Evolutionary conservation across 169 alveolate genomes (phyloP).

Genomic region (Toxoplasma gondii): DNA sequence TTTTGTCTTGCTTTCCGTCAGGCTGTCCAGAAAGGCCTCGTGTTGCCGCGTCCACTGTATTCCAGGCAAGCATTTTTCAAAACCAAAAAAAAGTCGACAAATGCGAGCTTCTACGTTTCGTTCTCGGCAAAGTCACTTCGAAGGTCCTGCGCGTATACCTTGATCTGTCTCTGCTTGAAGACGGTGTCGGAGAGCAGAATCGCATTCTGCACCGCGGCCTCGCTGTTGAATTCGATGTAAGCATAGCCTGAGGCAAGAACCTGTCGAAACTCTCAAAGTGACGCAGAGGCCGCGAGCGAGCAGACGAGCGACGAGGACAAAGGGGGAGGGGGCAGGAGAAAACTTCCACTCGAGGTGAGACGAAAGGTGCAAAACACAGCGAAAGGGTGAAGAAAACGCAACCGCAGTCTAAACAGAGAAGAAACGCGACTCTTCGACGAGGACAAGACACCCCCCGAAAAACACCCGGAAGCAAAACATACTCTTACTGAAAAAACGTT

Average conservation of each 20-base stretch:
- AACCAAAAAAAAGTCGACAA: too few relatives aligned
- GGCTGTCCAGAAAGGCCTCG: too few relatives aligned
- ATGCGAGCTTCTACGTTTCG: neutral
- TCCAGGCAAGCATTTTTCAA: too few relatives aligned
- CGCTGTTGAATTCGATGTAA: slow-evolving; percentile 89
- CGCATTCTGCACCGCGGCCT: slow-evolving; percentile 87
- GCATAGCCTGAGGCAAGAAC: slow-evolving; percentile 81
- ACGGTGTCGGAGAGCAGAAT: slow-evolving; percentile 87
- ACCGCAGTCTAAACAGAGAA: too few relatives aligned
- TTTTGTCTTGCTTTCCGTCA: too few relatives aligned
- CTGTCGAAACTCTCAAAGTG: neutral
- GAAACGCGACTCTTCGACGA: too few relatives aligned
- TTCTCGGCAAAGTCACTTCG: too few relatives aligned
- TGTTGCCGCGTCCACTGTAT: too few relatives aligned
- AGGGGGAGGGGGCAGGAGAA: neutral
- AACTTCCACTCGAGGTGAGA: neutral
- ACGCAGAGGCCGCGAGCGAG: neutral
- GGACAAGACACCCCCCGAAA: too few relatives aligned
- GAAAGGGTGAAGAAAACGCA: neutral
- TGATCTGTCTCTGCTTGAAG: slow-evolving; percentile 90
- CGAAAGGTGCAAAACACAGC: neutral
- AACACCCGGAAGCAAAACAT: too few relatives aligned
- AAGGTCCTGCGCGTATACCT: slow-evolving; percentile 70
- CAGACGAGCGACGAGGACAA: neutral
- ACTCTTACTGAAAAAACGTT: too few relatives aligned